phyloP scores from a whole-genome alignment of 495 filamentous ascomycete genomes.

The Lasiosphaeria ovina region DNA sequence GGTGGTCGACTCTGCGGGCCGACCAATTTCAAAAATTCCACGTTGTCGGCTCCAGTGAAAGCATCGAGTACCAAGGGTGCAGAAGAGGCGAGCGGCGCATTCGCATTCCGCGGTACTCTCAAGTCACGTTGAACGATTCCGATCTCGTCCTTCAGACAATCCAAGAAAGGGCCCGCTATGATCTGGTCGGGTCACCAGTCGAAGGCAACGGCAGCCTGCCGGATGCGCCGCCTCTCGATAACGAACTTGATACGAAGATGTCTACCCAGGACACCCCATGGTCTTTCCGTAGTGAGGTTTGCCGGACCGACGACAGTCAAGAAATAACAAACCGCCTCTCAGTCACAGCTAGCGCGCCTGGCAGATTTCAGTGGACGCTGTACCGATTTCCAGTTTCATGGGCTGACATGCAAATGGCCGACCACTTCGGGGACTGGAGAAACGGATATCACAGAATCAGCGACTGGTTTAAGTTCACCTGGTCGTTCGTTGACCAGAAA shows the following conservation, averaged over 20 bases:
- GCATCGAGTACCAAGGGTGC: conserved; percentile 15
- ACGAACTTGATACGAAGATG: background rate
- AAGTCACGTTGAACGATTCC: conserved; percentile 38
- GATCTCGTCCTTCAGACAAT: conserved; percentile 33
- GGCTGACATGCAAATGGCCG: conserved; percentile 35
- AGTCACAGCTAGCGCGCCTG: background rate
- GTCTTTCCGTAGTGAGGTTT: conserved; percentile 16
- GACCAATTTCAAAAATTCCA: conserved; percentile 48
- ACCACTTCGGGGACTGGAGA: conserved; percentile 30
- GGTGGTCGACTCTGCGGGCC: conserved; percentile 47
- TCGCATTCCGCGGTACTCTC: conserved; percentile 39
- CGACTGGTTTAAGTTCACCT: conserved; percentile 34
- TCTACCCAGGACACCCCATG: background rate
- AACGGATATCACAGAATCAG: conserved; percentile 30
- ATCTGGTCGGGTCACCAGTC: background rate
- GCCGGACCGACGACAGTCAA: background rate
- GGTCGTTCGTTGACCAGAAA: conserved; percentile 14
- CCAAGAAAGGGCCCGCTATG: conserved; percentile 8
- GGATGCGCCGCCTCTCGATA: background rate
- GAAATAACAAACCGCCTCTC: conserved; percentile 6
- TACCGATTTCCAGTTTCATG: conserved; percentile 40
- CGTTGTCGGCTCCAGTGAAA: conserved; percentile 43
- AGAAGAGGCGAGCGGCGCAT: conserved; percentile 35
- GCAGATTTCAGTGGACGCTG: conserved; percentile 12
- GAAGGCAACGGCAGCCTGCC: background rate